Percentiles rank a stretch among this genome's conserved stretches.
Conservation (phyloP, 2,329 filamentous ascomycete species). For the Exophiala phaeomuriformis region DNA sequence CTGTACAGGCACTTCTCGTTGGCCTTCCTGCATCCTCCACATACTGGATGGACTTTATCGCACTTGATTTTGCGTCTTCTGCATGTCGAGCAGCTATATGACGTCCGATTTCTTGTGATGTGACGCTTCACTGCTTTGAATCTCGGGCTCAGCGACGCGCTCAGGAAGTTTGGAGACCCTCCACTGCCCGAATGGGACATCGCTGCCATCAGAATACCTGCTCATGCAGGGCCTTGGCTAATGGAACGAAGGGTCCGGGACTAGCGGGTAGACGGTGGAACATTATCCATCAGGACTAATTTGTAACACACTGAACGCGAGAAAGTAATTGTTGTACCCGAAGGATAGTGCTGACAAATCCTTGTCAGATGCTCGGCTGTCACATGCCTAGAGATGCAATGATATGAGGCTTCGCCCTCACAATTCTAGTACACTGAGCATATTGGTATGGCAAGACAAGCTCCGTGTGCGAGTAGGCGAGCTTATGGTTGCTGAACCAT, state of each 20-base stretch:
- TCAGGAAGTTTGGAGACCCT: neutral
- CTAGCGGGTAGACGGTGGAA: neutral
- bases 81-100: constrained; percentile 43
- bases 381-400: neutral
- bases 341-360: neutral
- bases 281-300: no score
- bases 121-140: constrained; percentile 32
- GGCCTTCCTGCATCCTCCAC: constrained; percentile 41
- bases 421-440: no score
- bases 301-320: neutral
- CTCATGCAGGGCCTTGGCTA: no score
- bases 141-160: neutral
- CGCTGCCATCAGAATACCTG: no score
- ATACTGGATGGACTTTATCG: constrained; percentile 41
- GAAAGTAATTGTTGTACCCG: neutral
- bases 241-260: neutral
- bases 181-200: neutral
- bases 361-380: neutral
- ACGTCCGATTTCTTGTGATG: constrained; percentile 42
- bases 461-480: no score
- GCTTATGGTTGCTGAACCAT: no score
- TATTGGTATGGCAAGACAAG: no score
- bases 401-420: neutral
- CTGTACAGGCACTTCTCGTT: constrained; percentile 40
- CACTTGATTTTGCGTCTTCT: constrained; percentile 44